phyloP scores from a whole-genome alignment of 495 filamentous ascomycete genomes.

The Daldinia loculata region DNA sequence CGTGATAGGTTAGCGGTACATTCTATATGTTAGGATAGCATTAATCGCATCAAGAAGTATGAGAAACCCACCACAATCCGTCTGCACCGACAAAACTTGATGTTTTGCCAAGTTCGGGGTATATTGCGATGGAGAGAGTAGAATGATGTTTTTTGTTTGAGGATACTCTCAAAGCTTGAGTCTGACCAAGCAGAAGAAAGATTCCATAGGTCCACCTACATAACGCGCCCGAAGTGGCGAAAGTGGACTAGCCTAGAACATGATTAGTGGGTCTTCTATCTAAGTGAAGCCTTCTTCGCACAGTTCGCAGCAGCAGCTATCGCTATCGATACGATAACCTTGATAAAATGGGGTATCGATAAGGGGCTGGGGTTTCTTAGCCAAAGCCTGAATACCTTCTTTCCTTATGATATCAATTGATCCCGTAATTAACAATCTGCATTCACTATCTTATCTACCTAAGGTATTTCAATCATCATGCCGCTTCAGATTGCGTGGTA shows the following conservation, averaged over 20 bases:
- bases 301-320: neutral
- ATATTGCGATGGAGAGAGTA: conserved; percentile 11
- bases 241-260: conserved; percentile 8
- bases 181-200: conserved; percentile 36
- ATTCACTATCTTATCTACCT: no score
- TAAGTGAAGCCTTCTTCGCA: neutral
- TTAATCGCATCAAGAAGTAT: conserved; percentile 5
- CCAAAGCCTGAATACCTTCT: no score
- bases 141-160: conserved; percentile 33
- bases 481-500: no score
- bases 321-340: neutral
- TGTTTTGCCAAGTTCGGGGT: conserved; percentile 6
- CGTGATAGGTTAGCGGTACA: conserved; percentile 12
- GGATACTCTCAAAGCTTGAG: conserved; percentile 24
- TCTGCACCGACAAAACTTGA: conserved; percentile 14
- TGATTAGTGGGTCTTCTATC: neutral
- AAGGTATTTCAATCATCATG: no score
- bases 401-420: neutral
- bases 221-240: conserved; percentile 16
- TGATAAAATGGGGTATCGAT: neutral
- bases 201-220: neutral
- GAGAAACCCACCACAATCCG: conserved; percentile 16
- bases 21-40: neutral
- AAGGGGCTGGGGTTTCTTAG: neutral
- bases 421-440: neutral